Evolutionary conservation across 2,329 filamentous ascomycete species (phyloP), one percentile per base, ranked within the genome.

Genomic region (Scorias spongiosa): DNA sequence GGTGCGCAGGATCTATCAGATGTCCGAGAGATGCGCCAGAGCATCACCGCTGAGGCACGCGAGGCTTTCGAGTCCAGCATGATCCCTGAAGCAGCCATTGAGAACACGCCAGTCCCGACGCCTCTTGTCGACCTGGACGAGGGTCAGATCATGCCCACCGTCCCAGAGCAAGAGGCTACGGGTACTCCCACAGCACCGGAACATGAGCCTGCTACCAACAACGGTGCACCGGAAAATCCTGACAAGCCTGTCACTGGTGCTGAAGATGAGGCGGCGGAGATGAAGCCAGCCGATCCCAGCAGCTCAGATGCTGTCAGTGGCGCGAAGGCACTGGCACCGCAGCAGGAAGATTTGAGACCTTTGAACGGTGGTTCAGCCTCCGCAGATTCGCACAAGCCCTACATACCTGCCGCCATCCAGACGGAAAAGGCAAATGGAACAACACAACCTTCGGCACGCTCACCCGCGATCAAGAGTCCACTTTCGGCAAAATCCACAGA

Each of bases 201-300:
- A 8, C 34, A 36, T 18, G 29, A 43, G 36, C 14, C 11, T 17
- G 20, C 10, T 17, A 40, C 18, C 14, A 20, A n/a, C 29, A 39
- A 44, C 12, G 26, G 15, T 30, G 53, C 59, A 17, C 56, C 55
- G n/a, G 60, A 57, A 10, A 66, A 66, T 39, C 65, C 64, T 18
- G 67, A 70, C 53, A 69, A 70, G 55, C 54, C 53, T 44, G 58
- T 57, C 9, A 64, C 65, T 15, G 63, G 56, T 29, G 66, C 54
- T 2, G 61, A 68, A 52, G 68, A 69, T 42, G 54, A 60, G 45
- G 57, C 63, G 10, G 59, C 54, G 10, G 48, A 54, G 8, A 56
- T 65, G 55, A 65, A 64, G 52, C 63, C 66, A 5, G 60, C 62
- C 29, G 59, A 65, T 32, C 58, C 61, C 4, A 62, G 62, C 36